Percentiles rank a stretch among this genome's conserved stretches.
These are phyloP conservation scores for Trichoderma sp. DNA, from an alignment of 2,329 filamentous ascomycete genomes.

Conservation along the genomic window DNA sequence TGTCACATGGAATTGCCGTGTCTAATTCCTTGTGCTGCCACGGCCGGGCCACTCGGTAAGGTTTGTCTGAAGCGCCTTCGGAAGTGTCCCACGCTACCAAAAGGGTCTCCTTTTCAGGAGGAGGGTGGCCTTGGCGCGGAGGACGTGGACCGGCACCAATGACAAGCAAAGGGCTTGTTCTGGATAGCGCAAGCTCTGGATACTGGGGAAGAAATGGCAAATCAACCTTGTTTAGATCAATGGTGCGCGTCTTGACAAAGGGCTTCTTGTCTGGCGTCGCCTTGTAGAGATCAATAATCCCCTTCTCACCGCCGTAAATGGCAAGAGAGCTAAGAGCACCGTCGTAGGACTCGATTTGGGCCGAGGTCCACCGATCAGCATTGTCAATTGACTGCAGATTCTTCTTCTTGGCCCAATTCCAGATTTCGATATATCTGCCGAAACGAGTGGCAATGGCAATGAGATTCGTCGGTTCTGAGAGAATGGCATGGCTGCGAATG, in stretches of 20 bases:
- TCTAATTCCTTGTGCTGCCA: constrained; percentile 40
- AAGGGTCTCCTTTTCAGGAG: constrained; percentile 37
- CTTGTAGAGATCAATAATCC: constrained; percentile 35
- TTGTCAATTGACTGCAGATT: constrained; percentile 38
- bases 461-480: constrained; percentile 39
- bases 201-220: constrained; percentile 39
- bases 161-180: constrained; percentile 39
- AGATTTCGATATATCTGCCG: constrained; percentile 39
- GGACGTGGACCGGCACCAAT: constrained; percentile 40
- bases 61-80: constrained; percentile 29
- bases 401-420: constrained; percentile 40
- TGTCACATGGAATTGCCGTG: constrained; percentile 38
- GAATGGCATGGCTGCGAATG: constrained; percentile 42
- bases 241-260: constrained; percentile 34
- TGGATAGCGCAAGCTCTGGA: constrained; percentile 40
- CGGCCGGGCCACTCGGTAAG: constrained; percentile 37
- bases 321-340: constrained; percentile 35
- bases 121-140: constrained; percentile 37
- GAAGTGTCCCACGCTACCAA: constrained; percentile 41
- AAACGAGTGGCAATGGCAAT: constrained; percentile 40
- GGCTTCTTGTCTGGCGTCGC: constrained; percentile 37
- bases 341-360: constrained; percentile 36
- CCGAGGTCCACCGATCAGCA: constrained; percentile 39
- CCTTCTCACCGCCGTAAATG: constrained; percentile 33
- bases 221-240: constrained; percentile 35